Base-by-base conservation (phyloP, 2,329 filamentous ascomycete species). In the Aspergillus persii region DNA sequence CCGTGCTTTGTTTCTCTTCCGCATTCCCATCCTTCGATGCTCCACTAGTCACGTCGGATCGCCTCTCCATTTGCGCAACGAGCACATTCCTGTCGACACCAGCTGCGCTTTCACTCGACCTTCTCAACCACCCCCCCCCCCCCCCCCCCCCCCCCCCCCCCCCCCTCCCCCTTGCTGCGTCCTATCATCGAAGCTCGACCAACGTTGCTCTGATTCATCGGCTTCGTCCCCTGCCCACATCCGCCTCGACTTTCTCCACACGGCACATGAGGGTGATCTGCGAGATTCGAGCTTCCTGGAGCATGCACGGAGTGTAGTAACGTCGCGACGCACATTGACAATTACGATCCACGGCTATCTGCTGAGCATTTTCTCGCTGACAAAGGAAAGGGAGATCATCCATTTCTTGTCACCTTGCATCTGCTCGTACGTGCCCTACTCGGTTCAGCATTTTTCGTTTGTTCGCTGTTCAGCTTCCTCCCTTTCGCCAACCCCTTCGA, bases 231-330 rank as follows among this genome's bases (percentile, higher is more conserved):
- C 68, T 67, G 66, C 67, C 67, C 63, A 65, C 61, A 59, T 67
- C 65, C 61, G 57, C 60, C 63, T 65, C 66, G 58, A 31, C 64
- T 62, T 23, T 64, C 63, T 68, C 64, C 64, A 70, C 63, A 66
- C 64, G 64, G 68, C 71, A 69, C 66, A 74, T 73, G 71, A 75
- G 68, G 68, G 66, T 68, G 68, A 74, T 71, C 69, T 69, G 68
- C 72, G 67, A 64, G 63, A 65, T 71, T 71, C 66, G 69, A 72
- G 68, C 70, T 75, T 74, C 69, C 70, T 74, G 70, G 71, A 72
- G 73, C 71, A 76, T 76, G 74, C 73, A 76, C 74, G 71, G 73
- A 76, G 73, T 68, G 70, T 74, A 73, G 72, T 73, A 71, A 71
- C 67, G 61, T 72, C 65, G 69, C 71, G 66, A 66, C 68, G 65